phyloP scores from a whole-genome alignment of 2,329 filamentous ascomycete species.

The Cladosporium sp. region DNA sequence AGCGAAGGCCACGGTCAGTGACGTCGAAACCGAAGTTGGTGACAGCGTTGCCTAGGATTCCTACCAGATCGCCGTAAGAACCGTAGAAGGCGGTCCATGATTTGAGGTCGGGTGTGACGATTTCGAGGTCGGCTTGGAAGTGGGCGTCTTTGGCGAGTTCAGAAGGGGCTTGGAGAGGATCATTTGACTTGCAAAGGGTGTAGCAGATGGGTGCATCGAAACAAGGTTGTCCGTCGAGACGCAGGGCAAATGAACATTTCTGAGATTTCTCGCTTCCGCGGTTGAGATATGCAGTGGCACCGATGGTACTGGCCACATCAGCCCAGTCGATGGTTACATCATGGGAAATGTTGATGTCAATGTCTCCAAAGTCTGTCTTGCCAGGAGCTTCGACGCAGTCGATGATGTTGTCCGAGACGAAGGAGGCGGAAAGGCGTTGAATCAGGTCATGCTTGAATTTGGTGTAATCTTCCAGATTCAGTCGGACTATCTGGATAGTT shows the following conservation, averaged over 20 bases:
- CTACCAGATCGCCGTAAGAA: constrained; percentile 69
- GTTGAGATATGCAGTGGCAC: constrained; percentile 36
- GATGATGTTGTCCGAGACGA: constrained; percentile 52
- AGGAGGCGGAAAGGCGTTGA: constrained; percentile 39
- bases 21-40: constrained; percentile 62
- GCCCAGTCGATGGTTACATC: constrained; percentile 20
- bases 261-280: constrained; percentile 10
- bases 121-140: constrained; percentile 67
- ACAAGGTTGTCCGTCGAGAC: constrained; percentile 16
- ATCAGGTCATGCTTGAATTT: constrained; percentile 48
- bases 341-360: constrained; percentile 62
- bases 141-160: constrained; percentile 22
- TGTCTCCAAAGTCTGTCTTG: constrained; percentile 66
- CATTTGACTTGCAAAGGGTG: constrained; percentile 9
- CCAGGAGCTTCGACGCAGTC: constrained; percentile 64
- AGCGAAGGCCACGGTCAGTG: constrained; percentile 58
- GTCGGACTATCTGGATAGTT: constrained; percentile 59
- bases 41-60: constrained; percentile 60
- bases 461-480: constrained; percentile 57
- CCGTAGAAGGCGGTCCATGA: constrained; percentile 65
- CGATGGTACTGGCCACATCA: constrained; percentile 40
- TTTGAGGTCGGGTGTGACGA: constrained; percentile 46
- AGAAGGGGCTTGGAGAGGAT: constrained; percentile 7
- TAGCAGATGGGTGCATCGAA: constrained; percentile 14
- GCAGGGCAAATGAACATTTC: constrained; percentile 23